Evolutionary conservation across 352 stramenopile species (phyloP), one percentile per base, ranked within the genome.

Genomic region (Globisporangium abappressorium): DNA sequence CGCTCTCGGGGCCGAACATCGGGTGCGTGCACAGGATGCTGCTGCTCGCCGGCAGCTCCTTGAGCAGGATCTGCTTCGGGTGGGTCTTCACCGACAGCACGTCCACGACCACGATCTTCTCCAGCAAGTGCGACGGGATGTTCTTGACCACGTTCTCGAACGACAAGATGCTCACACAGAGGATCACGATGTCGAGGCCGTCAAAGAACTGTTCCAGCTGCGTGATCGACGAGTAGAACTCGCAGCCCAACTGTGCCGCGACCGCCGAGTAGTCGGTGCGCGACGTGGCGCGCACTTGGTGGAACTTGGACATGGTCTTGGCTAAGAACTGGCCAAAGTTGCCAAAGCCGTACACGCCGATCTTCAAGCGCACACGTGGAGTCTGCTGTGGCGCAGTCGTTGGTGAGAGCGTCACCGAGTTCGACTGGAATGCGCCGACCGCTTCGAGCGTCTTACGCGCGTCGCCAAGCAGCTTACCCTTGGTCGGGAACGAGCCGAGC

Each of bases 61-160:
- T 76, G 49, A 98, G 83, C 79, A 99, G 69, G 47, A 98, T 88
- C 68, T 97, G 79, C 72, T 98, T 97, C 34, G 97, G 80, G 79
- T 99, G 96, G 55, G 97, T 97, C 77, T 99, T 99, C n/a, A 99
- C 97, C 63, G 92, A 98, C 51, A 99, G 79, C 61, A 99, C 97
- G 79, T 99, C 97, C 14, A 99, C 96, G 54, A 99, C 80, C 30
- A 99, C 84, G 54, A 97, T 71, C 38, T 95, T 93, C 60, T 90
- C 76, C 51, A 97, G 80, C 9, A 91, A 71, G 46, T 87, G 73
- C 33, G 69, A 71, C 11, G 92, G 89, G 59, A 97, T 86, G 57
- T 65, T 73, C 64, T 77, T 72, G 33, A 92, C 57, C 12, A 92
- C 82, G 65, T 70, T 71, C 82, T 91, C 83, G 53, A 93, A 93